Conservation (phyloP, 1,284 basidiomycete genomes). For the Austroboletus novae-zelandiae region DNA sequence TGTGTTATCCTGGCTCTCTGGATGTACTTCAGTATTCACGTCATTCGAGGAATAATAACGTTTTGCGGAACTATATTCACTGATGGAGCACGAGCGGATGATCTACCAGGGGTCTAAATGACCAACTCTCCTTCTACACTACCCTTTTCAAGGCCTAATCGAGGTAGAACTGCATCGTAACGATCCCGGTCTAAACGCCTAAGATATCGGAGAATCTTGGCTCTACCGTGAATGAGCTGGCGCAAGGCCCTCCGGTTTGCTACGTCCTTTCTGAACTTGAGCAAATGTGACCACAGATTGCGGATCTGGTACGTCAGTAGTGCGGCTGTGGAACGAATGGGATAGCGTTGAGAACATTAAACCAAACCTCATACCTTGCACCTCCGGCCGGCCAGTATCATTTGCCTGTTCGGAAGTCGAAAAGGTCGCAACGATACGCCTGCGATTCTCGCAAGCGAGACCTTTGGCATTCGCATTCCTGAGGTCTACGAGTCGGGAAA, state of each 20-base stretch:
- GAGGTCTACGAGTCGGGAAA: constrained; percentile 78
- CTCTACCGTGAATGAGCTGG: constrained; percentile 77
- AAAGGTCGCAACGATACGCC: constrained; percentile 79
- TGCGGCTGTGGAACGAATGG: constrained; percentile 59
- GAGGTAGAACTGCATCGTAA: constrained; percentile 72
- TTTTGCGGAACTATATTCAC: too few species aligned
- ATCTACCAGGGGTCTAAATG: constrained; percentile 38
- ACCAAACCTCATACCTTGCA: constrained; percentile 67
- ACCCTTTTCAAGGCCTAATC: constrained; percentile 74
- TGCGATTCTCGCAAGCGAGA: constrained; percentile 83
- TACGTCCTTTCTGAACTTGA: constrained; percentile 70
- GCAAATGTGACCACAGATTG: constrained; percentile 76
- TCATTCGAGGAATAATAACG: too few species aligned
- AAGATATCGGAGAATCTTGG: constrained; percentile 82
- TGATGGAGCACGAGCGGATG: too few species aligned
- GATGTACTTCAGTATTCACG: too few species aligned
- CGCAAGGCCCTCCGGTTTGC: constrained; percentile 76
- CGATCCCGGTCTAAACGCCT: constrained; percentile 63
- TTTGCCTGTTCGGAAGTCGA: constrained; percentile 65
- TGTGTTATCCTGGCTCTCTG: too few species aligned
- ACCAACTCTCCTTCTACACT: constrained; percentile 89
- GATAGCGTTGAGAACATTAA: constrained; percentile 1
- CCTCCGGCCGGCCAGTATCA: constrained; percentile 82
- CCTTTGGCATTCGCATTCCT: constrained; percentile 84
- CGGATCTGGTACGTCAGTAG: constrained; percentile 86